Conservation (phyloP, 73 alveolate genomes). For the Effrenium voratum region DNA sequence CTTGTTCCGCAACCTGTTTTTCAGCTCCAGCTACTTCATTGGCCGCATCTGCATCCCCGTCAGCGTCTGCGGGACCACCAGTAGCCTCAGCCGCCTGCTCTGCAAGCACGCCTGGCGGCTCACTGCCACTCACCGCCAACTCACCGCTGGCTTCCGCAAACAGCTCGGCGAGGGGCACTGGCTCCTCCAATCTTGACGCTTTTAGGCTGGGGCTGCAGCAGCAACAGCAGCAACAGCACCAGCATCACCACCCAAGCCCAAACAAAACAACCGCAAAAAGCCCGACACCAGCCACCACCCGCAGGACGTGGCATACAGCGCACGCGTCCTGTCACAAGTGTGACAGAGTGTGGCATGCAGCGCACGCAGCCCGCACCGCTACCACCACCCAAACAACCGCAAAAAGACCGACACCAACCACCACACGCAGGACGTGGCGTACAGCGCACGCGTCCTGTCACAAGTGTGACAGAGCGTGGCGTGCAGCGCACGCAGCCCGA, state of each 20-base stretch:
- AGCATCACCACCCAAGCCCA: background rate
- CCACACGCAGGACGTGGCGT: background rate
- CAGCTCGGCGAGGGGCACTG: background rate
- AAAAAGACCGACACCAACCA: background rate
- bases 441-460: slow-evolving; percentile 1
- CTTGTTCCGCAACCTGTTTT: background rate
- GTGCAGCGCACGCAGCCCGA: slow-evolving; percentile 1
- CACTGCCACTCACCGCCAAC: background rate
- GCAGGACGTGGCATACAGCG: background rate
- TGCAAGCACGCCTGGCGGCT: background rate
- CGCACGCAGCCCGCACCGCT: background rate
- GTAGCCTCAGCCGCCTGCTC: background rate
- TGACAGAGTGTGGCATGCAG: background rate
- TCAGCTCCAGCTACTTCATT: background rate
- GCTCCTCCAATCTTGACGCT: background rate
- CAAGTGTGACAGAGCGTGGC: background rate
- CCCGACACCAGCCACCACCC: background rate
- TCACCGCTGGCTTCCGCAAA: background rate
- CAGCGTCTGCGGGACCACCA: background rate
- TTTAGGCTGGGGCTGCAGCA: background rate
- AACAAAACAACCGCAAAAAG: background rate
- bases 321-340: background rate
- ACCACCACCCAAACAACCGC: background rate
- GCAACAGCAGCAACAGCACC: background rate
- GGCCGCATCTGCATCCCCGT: background rate